These are phyloP conservation scores for Dothideomycetes sp. DNA, from an alignment of 2,329 filamentous ascomycete genomes.

Conservation along the genomic window DNA sequence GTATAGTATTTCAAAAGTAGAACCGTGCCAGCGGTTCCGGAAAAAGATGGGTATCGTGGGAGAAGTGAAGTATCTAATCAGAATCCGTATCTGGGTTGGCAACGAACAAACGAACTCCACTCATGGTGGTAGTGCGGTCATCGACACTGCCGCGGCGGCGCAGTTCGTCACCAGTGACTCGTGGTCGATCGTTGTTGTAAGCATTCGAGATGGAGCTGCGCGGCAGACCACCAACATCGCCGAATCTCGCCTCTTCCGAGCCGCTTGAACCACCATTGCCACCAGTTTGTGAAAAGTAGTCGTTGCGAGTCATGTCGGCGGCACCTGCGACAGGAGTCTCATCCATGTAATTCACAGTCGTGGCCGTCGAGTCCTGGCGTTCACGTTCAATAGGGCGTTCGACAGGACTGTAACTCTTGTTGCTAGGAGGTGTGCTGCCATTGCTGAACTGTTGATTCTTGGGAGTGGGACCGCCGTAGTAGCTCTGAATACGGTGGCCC, in stretches of 20 bases:
- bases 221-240: constrained; percentile 43
- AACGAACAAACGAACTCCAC: constrained; percentile 63
- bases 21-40: constrained; percentile 8
- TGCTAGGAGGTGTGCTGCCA: constrained; percentile 45
- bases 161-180: constrained; percentile 60
- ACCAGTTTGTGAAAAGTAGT: constrained; percentile 36
- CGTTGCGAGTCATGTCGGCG: constrained; percentile 22
- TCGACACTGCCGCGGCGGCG: constrained; percentile 72
- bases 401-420: constrained; percentile 28
- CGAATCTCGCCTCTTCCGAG: constrained; percentile 43
- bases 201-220: constrained; percentile 23
- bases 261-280: constrained; percentile 33
- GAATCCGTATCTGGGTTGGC: constrained; percentile 63
- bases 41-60: not conserved
- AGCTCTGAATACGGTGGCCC: constrained; percentile 33
- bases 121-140: constrained; percentile 68
- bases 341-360: constrained; percentile 24
- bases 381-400: constrained; percentile 16
- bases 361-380: constrained; percentile 9
- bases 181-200: constrained; percentile 22
- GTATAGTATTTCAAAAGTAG: too few species aligned
- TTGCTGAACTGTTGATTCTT: constrained; percentile 35
- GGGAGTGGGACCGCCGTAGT: constrained; percentile 12
- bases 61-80: constrained; percentile 1
- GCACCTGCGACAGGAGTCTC: constrained; percentile 35